These are phyloP conservation scores for Colletotrichum sp. DNA, from an alignment of 2,329 filamentous ascomycete species.

Conservation along the genomic window DNA sequence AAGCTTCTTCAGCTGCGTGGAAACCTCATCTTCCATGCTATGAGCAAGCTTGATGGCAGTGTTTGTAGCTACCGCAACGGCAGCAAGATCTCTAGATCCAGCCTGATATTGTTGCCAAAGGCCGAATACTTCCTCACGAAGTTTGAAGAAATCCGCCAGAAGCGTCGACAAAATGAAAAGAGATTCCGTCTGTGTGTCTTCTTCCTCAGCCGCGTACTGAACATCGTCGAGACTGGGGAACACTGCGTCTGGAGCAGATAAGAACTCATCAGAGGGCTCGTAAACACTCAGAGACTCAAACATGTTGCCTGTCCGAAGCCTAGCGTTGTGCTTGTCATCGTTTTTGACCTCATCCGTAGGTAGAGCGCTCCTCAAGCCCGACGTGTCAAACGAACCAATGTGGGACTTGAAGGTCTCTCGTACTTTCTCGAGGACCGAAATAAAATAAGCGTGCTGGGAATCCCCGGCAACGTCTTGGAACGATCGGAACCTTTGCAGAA, in stretches of 20 bases:
- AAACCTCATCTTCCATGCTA: conserved; percentile 33
- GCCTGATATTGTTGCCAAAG: conserved; percentile 34
- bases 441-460: conserved; percentile 35
- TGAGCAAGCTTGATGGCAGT: conserved; percentile 38
- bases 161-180: conserved; percentile 30
- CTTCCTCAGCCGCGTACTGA: conserved; percentile 32
- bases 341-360: background rate
- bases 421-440: conserved; percentile 38
- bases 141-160: conserved; percentile 32
- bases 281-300: conserved; percentile 40
- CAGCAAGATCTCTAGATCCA: conserved; percentile 31
- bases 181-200: conserved; percentile 24
- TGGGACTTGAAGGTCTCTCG: conserved; percentile 30
- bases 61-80: conserved; percentile 40
- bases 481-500: conserved; percentile 22
- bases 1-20: conserved; percentile 18
- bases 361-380: background rate
- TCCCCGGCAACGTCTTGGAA: conserved; percentile 25
- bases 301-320: conserved; percentile 25
- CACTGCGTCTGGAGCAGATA: conserved; percentile 30
- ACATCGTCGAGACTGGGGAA: background rate
- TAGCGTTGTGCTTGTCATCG: background rate
- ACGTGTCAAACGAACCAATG: background rate
- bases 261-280: conserved; percentile 41
- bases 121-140: conserved; percentile 30